Conservation (phyloP, 768 basidiomycete species). For the Dictyophora rubrovolvata region DNA sequence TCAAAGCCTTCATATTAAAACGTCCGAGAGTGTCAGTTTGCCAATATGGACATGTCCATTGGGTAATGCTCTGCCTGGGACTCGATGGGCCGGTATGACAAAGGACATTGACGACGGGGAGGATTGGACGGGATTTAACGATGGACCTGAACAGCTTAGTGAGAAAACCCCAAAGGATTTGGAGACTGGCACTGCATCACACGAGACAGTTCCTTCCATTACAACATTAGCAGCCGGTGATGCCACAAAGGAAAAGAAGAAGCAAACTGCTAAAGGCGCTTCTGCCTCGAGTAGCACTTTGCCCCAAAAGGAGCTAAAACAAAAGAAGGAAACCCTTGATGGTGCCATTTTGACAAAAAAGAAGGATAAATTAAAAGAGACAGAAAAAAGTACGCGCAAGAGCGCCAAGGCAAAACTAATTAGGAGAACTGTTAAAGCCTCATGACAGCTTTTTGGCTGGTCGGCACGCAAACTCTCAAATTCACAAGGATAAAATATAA, state of each 20-base stretch:
- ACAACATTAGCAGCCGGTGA: neutral
- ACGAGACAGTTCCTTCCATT: neutral
- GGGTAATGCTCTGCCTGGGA: slow-evolving; percentile 40
- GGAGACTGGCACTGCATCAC: neutral
- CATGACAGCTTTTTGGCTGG: neutral
- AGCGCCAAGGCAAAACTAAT: slow-evolving; percentile 3
- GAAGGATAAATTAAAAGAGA: neutral
- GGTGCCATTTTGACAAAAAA: neutral
- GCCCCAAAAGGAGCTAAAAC: neutral
- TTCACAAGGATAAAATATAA: too few relatives aligned
- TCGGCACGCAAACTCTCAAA: too few relatives aligned
- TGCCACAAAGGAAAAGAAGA: neutral
- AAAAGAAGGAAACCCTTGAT: neutral
- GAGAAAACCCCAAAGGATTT: slow-evolving; percentile 1
- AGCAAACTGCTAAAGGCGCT: neutral
- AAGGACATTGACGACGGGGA: slow-evolving; percentile 16
- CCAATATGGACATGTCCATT: slow-evolving; percentile 85
- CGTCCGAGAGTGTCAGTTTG: slow-evolving; percentile 69
- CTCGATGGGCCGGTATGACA: slow-evolving; percentile 47
- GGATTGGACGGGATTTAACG: slow-evolving; percentile 10
- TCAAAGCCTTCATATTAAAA: slow-evolving; percentile 84
- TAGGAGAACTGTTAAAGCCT: neutral
- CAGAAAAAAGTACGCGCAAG: slow-evolving; percentile 1
- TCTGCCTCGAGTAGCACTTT: neutral
- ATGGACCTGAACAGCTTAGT: slow-evolving; percentile 11